A percentile compares a stretch with the other conserved stretches of the same genome.
These are phyloP conservation scores for Trichoderma polysporum DNA, from an alignment of 2,329 filamentous ascomycete species.

Conservation along the genomic window DNA sequence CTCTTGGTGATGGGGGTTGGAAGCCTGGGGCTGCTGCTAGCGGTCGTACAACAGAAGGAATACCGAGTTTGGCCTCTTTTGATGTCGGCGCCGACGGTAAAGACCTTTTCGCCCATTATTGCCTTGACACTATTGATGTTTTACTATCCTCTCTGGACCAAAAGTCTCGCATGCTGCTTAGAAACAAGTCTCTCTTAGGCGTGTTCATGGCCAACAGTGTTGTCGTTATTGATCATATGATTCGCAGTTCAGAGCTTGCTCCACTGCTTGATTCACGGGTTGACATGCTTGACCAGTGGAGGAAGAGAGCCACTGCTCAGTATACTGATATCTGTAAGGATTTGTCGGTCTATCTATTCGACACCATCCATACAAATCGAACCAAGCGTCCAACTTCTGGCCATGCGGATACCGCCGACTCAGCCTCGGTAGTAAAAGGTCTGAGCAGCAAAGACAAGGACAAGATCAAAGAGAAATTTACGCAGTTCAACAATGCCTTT, in stretches of 20 bases:
- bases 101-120: slow-evolving; percentile 86
- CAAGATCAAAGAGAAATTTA: slow-evolving; percentile 93
- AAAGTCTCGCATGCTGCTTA: slow-evolving; percentile 70
- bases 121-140: slow-evolving; percentile 81
- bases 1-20: slow-evolving; percentile 92
- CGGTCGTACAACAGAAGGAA: slow-evolving; percentile 60
- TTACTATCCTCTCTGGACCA: slow-evolving; percentile 73
- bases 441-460: slow-evolving; percentile 91
- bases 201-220: slow-evolving; percentile 91
- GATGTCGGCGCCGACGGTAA: slow-evolving; percentile 87
- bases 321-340: slow-evolving; percentile 91
- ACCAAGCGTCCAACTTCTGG: slow-evolving; percentile 69
- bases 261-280: slow-evolving; percentile 68
- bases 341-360: slow-evolving; percentile 78
- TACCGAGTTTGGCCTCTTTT: slow-evolving; percentile 72
- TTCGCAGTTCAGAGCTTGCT: slow-evolving; percentile 75
- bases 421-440: slow-evolving; percentile 77
- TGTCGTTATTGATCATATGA: slow-evolving; percentile 78
- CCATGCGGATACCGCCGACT: slow-evolving; percentile 80
- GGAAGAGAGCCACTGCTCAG: slow-evolving; percentile 77
- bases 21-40: slow-evolving; percentile 52
- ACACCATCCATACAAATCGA: slow-evolving; percentile 88
- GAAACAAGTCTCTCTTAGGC: slow-evolving; percentile 75
- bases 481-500: slow-evolving; percentile 84
- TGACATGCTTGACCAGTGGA: slow-evolving; percentile 73